Conservation (phyloP, 495 filamentous ascomycete species). For the Annulohypoxylon bovei region DNA sequence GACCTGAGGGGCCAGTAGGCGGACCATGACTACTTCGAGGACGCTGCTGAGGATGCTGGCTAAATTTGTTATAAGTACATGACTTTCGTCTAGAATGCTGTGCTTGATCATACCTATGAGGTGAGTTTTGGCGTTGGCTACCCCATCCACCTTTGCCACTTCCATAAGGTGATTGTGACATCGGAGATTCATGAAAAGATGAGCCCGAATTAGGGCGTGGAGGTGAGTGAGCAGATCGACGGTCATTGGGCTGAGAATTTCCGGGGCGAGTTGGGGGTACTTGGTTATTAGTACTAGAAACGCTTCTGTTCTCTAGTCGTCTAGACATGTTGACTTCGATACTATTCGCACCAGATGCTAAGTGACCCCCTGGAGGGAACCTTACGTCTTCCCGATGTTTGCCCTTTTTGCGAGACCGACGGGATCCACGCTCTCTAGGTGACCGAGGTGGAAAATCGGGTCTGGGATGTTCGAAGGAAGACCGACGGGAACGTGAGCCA, state of each 20-base stretch:
- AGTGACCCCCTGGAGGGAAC: slow-evolving; percentile 44
- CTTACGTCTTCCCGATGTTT: slow-evolving; percentile 49
- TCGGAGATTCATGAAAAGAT: slow-evolving; percentile 74
- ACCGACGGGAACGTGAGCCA: slow-evolving; percentile 49
- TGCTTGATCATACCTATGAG: slow-evolving; percentile 64
- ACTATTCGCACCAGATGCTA: slow-evolving; percentile 58
- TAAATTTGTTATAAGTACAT: slow-evolving; percentile 47
- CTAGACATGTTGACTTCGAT: slow-evolving; percentile 58
- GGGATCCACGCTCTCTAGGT: slow-evolving; percentile 43
- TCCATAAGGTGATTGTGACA: slow-evolving; percentile 71
- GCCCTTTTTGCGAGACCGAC: slow-evolving; percentile 46
- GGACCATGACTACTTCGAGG: slow-evolving; percentile 64
- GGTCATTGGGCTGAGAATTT: slow-evolving; percentile 48
- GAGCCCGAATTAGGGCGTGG: slow-evolving; percentile 66
- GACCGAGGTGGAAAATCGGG: slow-evolving; percentile 44
- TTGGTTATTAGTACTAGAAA: slow-evolving; percentile 49
- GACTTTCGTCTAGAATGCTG: slow-evolving; percentile 27
- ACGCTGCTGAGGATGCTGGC: slow-evolving; percentile 67
- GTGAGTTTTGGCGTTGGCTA: slow-evolving; percentile 64
- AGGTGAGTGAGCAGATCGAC: slow-evolving; percentile 66
- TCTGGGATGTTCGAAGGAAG: slow-evolving; percentile 46
- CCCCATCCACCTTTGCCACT: slow-evolving; percentile 68
- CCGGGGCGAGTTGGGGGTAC: slow-evolving; percentile 44
- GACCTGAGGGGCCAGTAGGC: slow-evolving; percentile 61
- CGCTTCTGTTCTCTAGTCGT: slow-evolving; percentile 53